Evolutionary conservation across 192 early-diverging fungal species (phyloP).

Genomic region (Backusella morwellensis): DNA sequence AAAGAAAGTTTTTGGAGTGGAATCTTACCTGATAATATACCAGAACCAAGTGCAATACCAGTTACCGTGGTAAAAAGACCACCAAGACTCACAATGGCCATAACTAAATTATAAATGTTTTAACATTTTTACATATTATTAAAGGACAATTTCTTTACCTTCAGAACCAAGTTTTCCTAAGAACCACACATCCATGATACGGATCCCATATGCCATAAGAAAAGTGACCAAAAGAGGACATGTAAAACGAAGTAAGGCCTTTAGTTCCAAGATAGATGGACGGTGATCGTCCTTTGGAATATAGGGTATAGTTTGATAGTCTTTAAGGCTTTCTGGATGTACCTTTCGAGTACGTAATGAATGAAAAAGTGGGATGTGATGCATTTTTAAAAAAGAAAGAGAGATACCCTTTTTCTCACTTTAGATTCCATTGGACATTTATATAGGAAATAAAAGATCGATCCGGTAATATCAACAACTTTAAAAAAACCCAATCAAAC

Average conservation of each 20-base stretch:
- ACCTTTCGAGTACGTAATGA: background rate
- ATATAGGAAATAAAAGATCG: background rate
- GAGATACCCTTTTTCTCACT: background rate
- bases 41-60: constrained; percentile 22
- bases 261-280: background rate
- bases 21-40: constrained; percentile 24
- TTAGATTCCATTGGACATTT: background rate
- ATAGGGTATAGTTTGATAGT: background rate
- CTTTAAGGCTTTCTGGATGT: background rate
- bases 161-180: constrained; percentile 18
- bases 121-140: background rate
- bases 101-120: background rate
- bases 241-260: background rate
- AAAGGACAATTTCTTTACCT: background rate
- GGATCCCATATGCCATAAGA: background rate
- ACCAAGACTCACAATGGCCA: constrained; percentile 23
- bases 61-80: constrained; percentile 15
- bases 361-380: background rate
- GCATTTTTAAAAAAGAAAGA: background rate
- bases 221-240: constrained; percentile 21
- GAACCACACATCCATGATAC: constrained; percentile 11
- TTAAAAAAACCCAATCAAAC: background rate
- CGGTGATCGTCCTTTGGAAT: background rate
- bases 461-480: background rate
- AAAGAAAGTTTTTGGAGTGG: background rate